Conservation (phyloP, 768 basidiomycete species). For the Amanita rimosa region DNA sequence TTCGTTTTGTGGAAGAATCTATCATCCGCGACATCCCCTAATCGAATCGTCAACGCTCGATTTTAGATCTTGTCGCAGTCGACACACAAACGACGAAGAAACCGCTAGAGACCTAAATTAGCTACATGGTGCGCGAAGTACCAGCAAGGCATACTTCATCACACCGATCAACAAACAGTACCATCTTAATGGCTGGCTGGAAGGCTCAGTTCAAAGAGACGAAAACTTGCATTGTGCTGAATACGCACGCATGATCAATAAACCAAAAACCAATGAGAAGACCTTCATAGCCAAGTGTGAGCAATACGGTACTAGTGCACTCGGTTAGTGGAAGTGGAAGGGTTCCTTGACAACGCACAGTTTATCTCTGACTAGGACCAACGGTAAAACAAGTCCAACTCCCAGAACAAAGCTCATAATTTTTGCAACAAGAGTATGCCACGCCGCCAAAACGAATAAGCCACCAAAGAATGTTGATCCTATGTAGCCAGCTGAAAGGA, state of each 20-base stretch:
- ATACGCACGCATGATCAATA: conserved; percentile 75
- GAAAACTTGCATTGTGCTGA: not conserved
- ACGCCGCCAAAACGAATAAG: conserved; percentile 73
- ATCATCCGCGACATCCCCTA: conserved; percentile 93
- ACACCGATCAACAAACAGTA: conserved; percentile 76
- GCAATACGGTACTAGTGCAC: conserved; percentile 60
- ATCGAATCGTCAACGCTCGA: conserved; percentile 1
- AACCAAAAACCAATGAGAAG: conserved; percentile 93
- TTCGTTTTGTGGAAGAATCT: conserved; percentile 91
- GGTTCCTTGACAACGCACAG: conserved; percentile 39
- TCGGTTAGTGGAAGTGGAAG: not conserved
- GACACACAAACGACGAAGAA: conserved; percentile 81
- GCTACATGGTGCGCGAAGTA: conserved; percentile 5
- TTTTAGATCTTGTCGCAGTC: not conserved
- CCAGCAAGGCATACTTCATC: conserved; percentile 55
- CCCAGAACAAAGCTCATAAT: conserved; percentile 87
- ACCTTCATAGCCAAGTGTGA: conserved; percentile 76
- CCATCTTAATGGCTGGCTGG: conserved; percentile 72
- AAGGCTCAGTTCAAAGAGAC: conserved; percentile 6
- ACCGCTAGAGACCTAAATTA: conserved; percentile 29
- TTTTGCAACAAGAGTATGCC: conserved; percentile 86
- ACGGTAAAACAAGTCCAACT: conserved; percentile 75
- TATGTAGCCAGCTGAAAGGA: conserved; percentile 71
- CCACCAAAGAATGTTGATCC: conserved; percentile 78
- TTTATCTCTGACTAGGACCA: conserved; percentile 83